Conservation (phyloP, 2,329 filamentous ascomycete species). For the Aspergillus brunneoviolaceus region DNA sequence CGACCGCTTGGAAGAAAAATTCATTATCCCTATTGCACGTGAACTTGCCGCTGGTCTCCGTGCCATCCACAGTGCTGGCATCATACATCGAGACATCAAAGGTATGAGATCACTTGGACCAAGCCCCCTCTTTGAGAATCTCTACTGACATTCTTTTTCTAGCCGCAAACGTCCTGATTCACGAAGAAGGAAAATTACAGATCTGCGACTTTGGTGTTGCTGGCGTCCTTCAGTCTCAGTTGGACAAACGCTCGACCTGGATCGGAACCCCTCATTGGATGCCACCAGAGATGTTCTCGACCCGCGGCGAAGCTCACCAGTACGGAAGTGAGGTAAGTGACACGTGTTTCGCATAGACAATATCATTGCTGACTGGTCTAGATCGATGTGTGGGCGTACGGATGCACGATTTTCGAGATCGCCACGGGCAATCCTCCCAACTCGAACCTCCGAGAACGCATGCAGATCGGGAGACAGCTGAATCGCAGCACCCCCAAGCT, state of each 20-base stretch:
- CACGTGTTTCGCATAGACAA: neutral
- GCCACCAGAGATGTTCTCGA: constrained; percentile 59
- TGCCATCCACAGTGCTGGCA: constrained; percentile 64
- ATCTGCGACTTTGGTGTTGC: constrained; percentile 68
- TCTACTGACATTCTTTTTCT: constrained; percentile 9
- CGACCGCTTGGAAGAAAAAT: constrained; percentile 57
- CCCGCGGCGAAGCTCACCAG: constrained; percentile 39
- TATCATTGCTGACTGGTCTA: constrained; percentile 21
- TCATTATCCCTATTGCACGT: constrained; percentile 63
- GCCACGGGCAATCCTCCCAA: constrained; percentile 52
- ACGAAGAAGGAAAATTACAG: constrained; percentile 62
- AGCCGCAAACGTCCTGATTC: constrained; percentile 64
- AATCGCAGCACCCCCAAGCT: constrained; percentile 45
- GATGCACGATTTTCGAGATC: constrained; percentile 51
- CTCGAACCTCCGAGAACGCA: constrained; percentile 47
- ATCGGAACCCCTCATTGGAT: constrained; percentile 68
- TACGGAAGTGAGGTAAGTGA: constrained; percentile 48
- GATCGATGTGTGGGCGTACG: constrained; percentile 54
- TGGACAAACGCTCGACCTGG: constrained; percentile 63
- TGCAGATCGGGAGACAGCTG: constrained; percentile 48
- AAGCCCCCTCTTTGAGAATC: too few relatives aligned
- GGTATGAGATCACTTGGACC: constrained; percentile 37
- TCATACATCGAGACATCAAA: constrained; percentile 66
- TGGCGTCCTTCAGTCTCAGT: constrained; percentile 59
- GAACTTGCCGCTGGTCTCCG: constrained; percentile 62